Percentiles rank a stretch among this genome's conserved stretches.
phyloP scores from a whole-genome alignment of 169 alveolate species.

The Plasmodium sp. region DNA sequence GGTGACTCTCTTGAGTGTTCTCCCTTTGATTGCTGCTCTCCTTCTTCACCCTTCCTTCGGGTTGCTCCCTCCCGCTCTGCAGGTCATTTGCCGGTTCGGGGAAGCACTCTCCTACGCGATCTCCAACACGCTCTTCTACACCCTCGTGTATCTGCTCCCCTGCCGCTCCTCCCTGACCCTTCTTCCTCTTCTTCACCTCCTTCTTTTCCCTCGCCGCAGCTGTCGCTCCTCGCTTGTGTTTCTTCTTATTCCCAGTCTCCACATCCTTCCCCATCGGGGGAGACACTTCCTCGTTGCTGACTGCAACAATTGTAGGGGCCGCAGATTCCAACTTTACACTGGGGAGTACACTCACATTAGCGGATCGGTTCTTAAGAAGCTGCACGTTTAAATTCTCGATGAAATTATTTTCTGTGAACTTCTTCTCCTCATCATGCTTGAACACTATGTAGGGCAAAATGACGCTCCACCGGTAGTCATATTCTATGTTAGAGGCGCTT shows the following conservation, averaged over 20 bases:
- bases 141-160: neutral
- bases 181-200: neutral
- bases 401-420: constrained; percentile 17
- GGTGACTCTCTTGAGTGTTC: neutral
- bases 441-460: constrained; percentile 76
- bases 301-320: neutral
- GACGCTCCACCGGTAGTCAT: constrained; percentile 78
- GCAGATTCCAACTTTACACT: constrained; percentile 1
- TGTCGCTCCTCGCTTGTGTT: neutral
- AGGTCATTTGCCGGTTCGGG: neutral
- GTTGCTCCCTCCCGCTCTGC: neutral
- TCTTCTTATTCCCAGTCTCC: neutral
- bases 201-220: neutral
- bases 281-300: neutral
- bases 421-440: constrained; percentile 22
- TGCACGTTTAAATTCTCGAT: constrained; percentile 19
- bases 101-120: neutral
- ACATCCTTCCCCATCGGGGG: neutral
- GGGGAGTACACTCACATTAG: neutral
- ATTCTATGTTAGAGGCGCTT: constrained; percentile 78
- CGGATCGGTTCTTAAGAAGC: neutral
- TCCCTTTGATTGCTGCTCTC: neutral
- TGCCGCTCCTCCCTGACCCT: neutral
- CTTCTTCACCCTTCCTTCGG: neutral
- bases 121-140: neutral